Evolutionary conservation across 495 filamentous ascomycete genomes (phyloP), one percentile per base, ranked within the genome.

Genomic region (Penicillium odoratum): DNA sequence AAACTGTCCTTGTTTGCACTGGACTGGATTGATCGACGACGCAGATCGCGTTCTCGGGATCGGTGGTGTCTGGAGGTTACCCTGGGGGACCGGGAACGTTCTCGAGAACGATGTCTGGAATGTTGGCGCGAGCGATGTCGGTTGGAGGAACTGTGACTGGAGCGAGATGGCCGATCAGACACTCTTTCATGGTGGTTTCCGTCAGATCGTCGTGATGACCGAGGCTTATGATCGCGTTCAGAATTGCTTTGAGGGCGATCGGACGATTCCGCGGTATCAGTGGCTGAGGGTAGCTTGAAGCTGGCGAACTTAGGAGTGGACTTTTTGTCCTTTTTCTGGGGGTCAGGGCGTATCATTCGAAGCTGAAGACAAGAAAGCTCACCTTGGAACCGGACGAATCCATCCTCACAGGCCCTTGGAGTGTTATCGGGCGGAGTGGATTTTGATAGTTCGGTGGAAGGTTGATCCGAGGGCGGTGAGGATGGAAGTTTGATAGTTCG

Each of bases 261-360:
- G 5, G 43, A 29, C 15, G 30, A 18, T 26, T 11, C 58, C 25
- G 64, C 52, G 48, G 15, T 31, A 16, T 18, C 46, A 28, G 70
- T 66, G 55, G 71, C 56, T 53, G 67, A 56, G 47, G 80, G 81
- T 36, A 82, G 79, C 58, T 81, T 86, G 78, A 89, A 91, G 58
- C 87, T 90, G 44, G 77, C 76, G 60, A 91, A 91, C 44, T 82
- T 88, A 31, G 88, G 88, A 53, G 87, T 74, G 18, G 75, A 49
- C 56, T 72, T 69, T 55, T 72, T 72, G 55, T 72, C 75, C 74
- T 78, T 42, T 9, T 7, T 8, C 6, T 6, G 1, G 26, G 26
- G 2, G 47, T 63, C 36, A 63, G 50, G 13, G 5, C 28, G 7
- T 33, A 13, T 15, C n/a, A 29, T 33, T 4, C 5, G 4, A 43